A percentile compares a stretch with the other conserved stretches of the same genome.
Conservation (phyloP, 352 stramenopile species). For the Sclerospora graminicola region DNA sequence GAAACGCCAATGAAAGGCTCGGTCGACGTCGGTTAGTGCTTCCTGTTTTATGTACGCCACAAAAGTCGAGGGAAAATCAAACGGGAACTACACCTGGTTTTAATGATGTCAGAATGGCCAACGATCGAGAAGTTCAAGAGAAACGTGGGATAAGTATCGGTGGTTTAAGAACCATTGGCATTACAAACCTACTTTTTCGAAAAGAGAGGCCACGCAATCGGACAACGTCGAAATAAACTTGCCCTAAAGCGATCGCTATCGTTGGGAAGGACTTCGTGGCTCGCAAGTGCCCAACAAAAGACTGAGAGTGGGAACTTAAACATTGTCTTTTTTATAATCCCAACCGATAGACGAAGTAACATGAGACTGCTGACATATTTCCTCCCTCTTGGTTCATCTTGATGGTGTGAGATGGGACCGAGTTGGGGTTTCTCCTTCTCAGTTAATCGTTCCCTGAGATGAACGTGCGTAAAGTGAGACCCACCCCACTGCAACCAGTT, state of each 20-base stretch:
- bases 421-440: no score
- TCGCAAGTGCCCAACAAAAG: no score
- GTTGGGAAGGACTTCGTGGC: no score
- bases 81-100: slow-evolving; percentile 14
- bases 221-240: background rate
- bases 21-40: slow-evolving; percentile 9
- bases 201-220: slow-evolving; percentile 10
- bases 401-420: no score
- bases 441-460: no score
- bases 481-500: no score
- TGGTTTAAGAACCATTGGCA: background rate
- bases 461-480: background rate
- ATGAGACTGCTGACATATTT: no score
- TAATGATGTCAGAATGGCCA: background rate
- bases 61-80: slow-evolving; percentile 16
- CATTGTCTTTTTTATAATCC: slow-evolving; percentile 1
- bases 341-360: slow-evolving; percentile 2
- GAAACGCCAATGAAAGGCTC: slow-evolving; percentile 21
- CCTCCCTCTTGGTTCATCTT: no score
- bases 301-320: background rate
- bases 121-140: no score
- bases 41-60: slow-evolving; percentile 10
- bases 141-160: no score
- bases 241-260: no score
- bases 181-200: slow-evolving; percentile 9